Conservation (phyloP, 108 stramenopile species). For the Fragilariopsis cylindrus region DNA sequence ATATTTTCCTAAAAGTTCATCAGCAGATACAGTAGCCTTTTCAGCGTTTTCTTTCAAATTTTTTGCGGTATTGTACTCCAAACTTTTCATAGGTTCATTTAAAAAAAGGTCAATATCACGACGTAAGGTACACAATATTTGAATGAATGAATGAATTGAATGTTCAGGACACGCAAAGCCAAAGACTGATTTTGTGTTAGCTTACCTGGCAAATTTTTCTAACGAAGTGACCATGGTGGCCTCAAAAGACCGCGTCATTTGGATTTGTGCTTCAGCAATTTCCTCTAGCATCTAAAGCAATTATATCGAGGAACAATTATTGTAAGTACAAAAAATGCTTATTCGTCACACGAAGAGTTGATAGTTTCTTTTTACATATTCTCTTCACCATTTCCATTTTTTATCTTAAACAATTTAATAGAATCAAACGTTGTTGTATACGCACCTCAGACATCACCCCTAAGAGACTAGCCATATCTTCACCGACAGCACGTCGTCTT, state of each 20-base stretch:
- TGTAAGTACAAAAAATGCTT: neutral
- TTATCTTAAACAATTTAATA: neutral
- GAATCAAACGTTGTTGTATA: neutral
- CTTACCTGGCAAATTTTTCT: slow-evolving; percentile 55
- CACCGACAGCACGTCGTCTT: slow-evolving; percentile 61
- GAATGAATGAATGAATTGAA: neutral
- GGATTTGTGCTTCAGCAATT: slow-evolving; percentile 75
- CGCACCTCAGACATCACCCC: slow-evolving; percentile 62
- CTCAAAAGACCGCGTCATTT: slow-evolving; percentile 76
- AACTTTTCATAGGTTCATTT: too few species aligned
- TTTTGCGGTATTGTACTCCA: slow-evolving; percentile 46
- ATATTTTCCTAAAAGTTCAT: slow-evolving; percentile 69
- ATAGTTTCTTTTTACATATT: neutral
- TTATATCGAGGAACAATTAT: neutral
- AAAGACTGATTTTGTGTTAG: neutral
- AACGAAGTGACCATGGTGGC: slow-evolving; percentile 70
- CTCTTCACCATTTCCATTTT: neutral
- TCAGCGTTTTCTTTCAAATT: slow-evolving; percentile 63
- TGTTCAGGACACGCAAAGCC: neutral
- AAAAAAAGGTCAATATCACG: neutral
- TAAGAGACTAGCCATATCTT: slow-evolving; percentile 67
- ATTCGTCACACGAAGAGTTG: neutral
- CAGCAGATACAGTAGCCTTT: slow-evolving; percentile 67
- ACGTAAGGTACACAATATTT: slow-evolving; percentile 5
- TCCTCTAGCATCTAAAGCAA: slow-evolving; percentile 65